A percentile compares a stretch with the other conserved stretches of the same genome.
phyloP scores from a whole-genome alignment of 2,329 filamentous ascomycete genomes.

The Sarocladiaceae sp. region DNA sequence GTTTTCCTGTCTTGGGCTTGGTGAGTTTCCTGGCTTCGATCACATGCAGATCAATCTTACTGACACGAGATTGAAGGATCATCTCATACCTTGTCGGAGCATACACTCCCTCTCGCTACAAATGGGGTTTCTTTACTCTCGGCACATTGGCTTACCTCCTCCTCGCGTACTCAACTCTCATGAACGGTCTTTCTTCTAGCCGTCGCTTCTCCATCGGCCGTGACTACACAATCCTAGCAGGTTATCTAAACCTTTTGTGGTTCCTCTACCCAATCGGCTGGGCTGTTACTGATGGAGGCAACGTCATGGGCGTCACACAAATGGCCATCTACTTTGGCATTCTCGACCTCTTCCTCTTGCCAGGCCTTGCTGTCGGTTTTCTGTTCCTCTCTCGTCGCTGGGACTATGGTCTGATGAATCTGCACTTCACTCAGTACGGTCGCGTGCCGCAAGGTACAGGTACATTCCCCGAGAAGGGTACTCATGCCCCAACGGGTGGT shows the following conservation, averaged over 20 bases:
- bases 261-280: constrained; percentile 56
- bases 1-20: constrained; percentile 47
- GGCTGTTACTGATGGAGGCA: constrained; percentile 47
- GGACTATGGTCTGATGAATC: constrained; percentile 47
- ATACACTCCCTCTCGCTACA: constrained; percentile 45
- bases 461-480: constrained; percentile 1
- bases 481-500: background rate
- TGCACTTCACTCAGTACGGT: constrained; percentile 53
- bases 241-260: constrained; percentile 48
- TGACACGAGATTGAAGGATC: constrained; percentile 21
- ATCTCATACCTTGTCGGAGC: constrained; percentile 45
- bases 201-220: constrained; percentile 35
- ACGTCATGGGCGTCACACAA: constrained; percentile 41
- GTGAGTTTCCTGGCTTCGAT: constrained; percentile 17
- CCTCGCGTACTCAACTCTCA: constrained; percentile 40
- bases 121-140: constrained; percentile 55
- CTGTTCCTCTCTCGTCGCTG: constrained; percentile 41
- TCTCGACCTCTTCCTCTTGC: constrained; percentile 44
- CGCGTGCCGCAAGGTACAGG: constrained; percentile 29
- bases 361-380: constrained; percentile 37
- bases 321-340: constrained; percentile 50
- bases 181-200: constrained; percentile 32
- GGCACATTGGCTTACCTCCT: constrained; percentile 43
- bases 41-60: background rate
- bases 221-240: constrained; percentile 41